Conservation (phyloP, 805 yeast species). For the Candida cerambycidarum region DNA sequence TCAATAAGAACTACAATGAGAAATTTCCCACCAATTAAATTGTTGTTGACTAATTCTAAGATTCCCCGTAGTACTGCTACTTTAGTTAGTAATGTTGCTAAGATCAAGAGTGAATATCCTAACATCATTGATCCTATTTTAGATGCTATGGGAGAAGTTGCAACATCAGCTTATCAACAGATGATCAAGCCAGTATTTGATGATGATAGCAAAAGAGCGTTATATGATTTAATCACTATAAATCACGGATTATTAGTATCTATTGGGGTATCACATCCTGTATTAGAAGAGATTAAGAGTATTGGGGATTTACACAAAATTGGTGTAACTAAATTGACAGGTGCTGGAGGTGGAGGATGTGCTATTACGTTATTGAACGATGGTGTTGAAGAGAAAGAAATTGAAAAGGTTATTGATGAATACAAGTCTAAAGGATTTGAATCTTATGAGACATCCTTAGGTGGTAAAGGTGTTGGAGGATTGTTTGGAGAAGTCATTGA, state of each 20-base stretch:
- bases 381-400: constrained; percentile 30
- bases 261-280: constrained; percentile 90
- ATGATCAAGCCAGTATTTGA: constrained; percentile 55
- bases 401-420: constrained; percentile 35
- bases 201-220: constrained; percentile 30
- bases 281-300: constrained; percentile 72
- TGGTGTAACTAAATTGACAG: constrained; percentile 92
- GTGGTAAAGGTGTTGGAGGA: constrained; percentile 86
- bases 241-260: constrained; percentile 88
- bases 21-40: constrained; percentile 68
- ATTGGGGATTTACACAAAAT: constrained; percentile 61
- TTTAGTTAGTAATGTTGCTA: constrained; percentile 74
- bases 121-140: constrained; percentile 56
- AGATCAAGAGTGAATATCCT: constrained; percentile 53
- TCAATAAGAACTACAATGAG: constrained; percentile 67
- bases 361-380: constrained; percentile 79
- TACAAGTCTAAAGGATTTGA: constrained; percentile 57
- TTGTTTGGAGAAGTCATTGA: constrained; percentile 26
- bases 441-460: constrained; percentile 75
- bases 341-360: constrained; percentile 99
- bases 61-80: constrained; percentile 87
- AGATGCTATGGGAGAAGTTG: constrained; percentile 73
- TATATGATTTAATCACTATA: constrained; percentile 66
- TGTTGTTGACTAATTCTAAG: constrained; percentile 79
- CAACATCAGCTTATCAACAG: constrained; percentile 68